These are phyloP conservation scores for Fusarium miscanthi DNA, from an alignment of 2,329 filamentous ascomycete species.

Conservation along the genomic window DNA sequence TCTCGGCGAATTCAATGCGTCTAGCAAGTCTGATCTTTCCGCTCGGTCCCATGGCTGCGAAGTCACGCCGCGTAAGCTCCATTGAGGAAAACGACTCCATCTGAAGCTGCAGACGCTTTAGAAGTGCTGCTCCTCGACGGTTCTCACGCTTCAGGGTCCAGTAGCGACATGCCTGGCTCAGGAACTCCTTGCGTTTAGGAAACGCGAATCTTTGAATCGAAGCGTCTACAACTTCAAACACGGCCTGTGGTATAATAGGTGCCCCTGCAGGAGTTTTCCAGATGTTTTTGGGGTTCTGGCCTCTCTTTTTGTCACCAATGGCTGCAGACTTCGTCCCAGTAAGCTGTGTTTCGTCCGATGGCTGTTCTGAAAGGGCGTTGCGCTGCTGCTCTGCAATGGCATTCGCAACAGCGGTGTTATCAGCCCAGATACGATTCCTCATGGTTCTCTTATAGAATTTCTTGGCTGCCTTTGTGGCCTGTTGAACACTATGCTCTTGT, in stretches of 20 bases:
- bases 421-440: constrained; percentile 90
- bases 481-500: constrained; percentile 84
- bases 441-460: constrained; percentile 91
- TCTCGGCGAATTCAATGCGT: constrained; percentile 88
- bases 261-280: constrained; percentile 97
- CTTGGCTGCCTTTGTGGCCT: constrained; percentile 83
- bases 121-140: constrained; percentile 86
- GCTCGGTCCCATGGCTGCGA: constrained; percentile 90
- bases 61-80: constrained; percentile 95
- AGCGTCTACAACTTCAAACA: constrained; percentile 86
- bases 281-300: constrained; percentile 51
- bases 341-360: constrained; percentile 83
- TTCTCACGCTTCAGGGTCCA: constrained; percentile 98
- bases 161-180: constrained; percentile 93
- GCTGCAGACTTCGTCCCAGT: constrained; percentile 83
- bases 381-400: constrained; percentile 80
- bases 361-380: constrained; percentile 72
- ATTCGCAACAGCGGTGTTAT: constrained; percentile 85
- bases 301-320: constrained; percentile 80
- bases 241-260: constrained; percentile 89
- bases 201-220: constrained; percentile 83
- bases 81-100: constrained; percentile 97
- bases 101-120: constrained; percentile 93
- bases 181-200: constrained; percentile 89
- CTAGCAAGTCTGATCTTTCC: constrained; percentile 81